These are phyloP conservation scores for Parastagonospora nodorum DNA, from an alignment of 2,329 filamentous ascomycete species.

Conservation along the genomic window DNA sequence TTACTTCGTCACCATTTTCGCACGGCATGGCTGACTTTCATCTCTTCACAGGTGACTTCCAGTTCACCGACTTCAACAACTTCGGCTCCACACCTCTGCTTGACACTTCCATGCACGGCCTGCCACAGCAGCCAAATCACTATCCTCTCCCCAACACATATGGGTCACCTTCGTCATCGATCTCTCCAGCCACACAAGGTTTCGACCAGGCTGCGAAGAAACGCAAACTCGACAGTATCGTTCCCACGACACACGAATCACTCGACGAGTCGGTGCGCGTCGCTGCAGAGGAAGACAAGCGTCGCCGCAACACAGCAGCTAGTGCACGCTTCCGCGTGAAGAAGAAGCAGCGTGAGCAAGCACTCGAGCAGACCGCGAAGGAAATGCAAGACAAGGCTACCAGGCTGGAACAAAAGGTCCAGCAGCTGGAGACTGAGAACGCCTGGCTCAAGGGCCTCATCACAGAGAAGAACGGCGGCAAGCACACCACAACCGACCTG, in stretches of 20 bases:
- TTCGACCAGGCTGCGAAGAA: conserved; percentile 49
- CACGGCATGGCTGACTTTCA: conserved; percentile 44
- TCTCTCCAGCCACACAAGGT: conserved; percentile 36
- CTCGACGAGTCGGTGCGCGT: conserved; percentile 54
- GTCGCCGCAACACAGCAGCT: conserved; percentile 59
- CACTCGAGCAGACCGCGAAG: conserved; percentile 57
- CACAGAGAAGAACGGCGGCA: conserved; percentile 54
- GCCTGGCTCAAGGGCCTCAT: conserved; percentile 59
- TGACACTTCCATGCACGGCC: conserved; percentile 35
- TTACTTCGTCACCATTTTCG: conserved; percentile 6
- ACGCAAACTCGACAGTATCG: conserved; percentile 51
- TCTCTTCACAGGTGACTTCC: conserved; percentile 49
- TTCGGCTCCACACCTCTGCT: conserved; percentile 41
- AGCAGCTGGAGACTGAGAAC: conserved; percentile 59
- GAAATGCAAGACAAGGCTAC: conserved; percentile 57
- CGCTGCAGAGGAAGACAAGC: conserved; percentile 59
- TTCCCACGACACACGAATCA: conserved; percentile 35
- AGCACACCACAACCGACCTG: conserved; percentile 38
- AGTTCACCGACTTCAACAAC: conserved; percentile 53
- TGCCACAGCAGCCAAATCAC: conserved; percentile 28
- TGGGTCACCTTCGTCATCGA: conserved; percentile 30
- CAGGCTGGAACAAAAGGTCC: conserved; percentile 52
- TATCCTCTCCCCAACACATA: conserved; percentile 35
- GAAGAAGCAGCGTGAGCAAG: conserved; percentile 61
- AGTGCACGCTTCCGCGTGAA: conserved; percentile 59